These are phyloP conservation scores for Aphanomyces stellatus DNA, from an alignment of 352 stramenopile species.

Conservation along the genomic window DNA sequence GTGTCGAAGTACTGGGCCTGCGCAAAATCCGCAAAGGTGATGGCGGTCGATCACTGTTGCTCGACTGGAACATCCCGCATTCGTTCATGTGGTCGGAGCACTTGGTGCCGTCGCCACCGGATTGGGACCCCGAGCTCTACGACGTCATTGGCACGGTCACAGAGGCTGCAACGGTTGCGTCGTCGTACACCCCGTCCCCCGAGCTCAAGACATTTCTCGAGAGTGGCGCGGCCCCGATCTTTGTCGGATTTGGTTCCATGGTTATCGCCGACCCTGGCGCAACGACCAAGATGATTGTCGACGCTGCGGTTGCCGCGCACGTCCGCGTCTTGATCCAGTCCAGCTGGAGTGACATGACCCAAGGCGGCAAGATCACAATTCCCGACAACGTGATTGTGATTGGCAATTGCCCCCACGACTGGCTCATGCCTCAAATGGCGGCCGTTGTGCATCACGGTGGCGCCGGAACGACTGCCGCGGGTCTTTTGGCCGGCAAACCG, in stretches of 20 bases:
- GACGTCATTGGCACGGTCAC: slow-evolving; percentile 84
- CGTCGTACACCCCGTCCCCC: slow-evolving; percentile 35
- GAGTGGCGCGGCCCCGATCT: slow-evolving; percentile 67
- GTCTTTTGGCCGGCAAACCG: slow-evolving; percentile 83
- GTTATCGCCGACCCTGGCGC: slow-evolving; percentile 70
- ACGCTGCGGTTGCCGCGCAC: slow-evolving; percentile 46
- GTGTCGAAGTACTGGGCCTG: slow-evolving; percentile 44
- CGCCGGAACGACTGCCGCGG: slow-evolving; percentile 87
- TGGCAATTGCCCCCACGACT: slow-evolving; percentile 79
- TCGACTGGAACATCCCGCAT: slow-evolving; percentile 71
- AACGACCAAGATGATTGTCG: slow-evolving; percentile 78
- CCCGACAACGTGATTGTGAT: slow-evolving; percentile 58
- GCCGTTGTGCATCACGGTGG: slow-evolving; percentile 72
- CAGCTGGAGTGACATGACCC: slow-evolving; percentile 72
- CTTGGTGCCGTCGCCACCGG: slow-evolving; percentile 80
- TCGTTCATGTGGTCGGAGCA: slow-evolving; percentile 84
- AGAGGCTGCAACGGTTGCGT: neutral
- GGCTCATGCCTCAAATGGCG: slow-evolving; percentile 82
- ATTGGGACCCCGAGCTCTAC: slow-evolving; percentile 79
- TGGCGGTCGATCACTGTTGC: slow-evolving; percentile 42
- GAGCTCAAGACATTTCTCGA: slow-evolving; percentile 63
- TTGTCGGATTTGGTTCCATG: slow-evolving; percentile 93
- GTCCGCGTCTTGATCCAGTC: slow-evolving; percentile 86
- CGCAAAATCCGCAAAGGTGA: slow-evolving; percentile 58
- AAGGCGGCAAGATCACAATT: slow-evolving; percentile 27